phyloP scores from a whole-genome alignment of 169 alveolate genomes.

The Eimeria praecox region DNA sequence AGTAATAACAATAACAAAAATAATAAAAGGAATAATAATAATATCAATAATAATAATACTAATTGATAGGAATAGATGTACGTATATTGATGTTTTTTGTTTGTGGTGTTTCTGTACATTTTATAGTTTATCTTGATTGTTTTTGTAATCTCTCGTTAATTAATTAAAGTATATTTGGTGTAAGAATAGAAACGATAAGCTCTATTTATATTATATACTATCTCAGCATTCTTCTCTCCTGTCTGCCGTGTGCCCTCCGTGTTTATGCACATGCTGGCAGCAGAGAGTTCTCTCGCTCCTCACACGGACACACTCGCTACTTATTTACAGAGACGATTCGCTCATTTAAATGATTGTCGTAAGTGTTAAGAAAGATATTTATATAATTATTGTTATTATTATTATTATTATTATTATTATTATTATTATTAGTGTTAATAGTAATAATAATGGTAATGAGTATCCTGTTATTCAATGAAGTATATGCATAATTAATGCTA shows the following conservation, averaged over 20 bases:
- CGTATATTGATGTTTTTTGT: no score
- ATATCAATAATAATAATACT: background rate
- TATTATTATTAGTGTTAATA: no score
- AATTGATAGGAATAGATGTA: background rate
- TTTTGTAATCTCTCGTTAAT: no score
- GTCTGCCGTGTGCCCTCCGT: constrained; percentile 63
- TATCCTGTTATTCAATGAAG: no score
- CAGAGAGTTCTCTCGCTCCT: constrained; percentile 50
- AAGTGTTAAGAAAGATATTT: background rate
- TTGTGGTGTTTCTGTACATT: no score
- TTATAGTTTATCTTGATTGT: no score
- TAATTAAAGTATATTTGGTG: no score
- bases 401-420: no score
- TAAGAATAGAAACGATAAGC: no score
- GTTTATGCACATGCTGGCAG: constrained; percentile 41
- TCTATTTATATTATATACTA: no score
- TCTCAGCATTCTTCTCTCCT: constrained; percentile 51
- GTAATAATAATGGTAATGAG: no score
- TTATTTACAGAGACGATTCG: constrained; percentile 11
- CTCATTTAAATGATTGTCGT: constrained; percentile 53
- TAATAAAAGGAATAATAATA: background rate
- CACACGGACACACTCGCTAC: constrained; percentile 39
- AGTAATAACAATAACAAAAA: background rate
- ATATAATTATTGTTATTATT: background rate
- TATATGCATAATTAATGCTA: no score